Conservation (phyloP, 305 asterid species). For the Withania somnifera region DNA sequence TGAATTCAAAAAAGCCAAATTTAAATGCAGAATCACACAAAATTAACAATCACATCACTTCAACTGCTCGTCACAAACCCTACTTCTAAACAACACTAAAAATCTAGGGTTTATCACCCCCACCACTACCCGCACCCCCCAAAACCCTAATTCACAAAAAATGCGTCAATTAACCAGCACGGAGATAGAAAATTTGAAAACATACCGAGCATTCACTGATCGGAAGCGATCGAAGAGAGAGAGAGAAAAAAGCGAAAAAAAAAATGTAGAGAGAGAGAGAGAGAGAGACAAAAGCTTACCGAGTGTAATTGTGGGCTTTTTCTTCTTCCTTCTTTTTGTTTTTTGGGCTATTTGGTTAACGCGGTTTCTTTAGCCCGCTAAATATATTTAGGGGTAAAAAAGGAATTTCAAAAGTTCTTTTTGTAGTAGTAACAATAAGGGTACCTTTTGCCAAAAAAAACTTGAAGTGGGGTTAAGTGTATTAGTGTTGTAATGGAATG, state of each 20-base stretch:
- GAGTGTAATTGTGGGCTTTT: constrained; percentile 16
- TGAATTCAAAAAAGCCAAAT: not conserved
- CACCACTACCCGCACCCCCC: not conserved
- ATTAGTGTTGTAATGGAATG: too few relatives aligned
- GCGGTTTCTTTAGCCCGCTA: not conserved
- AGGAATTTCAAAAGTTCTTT: too few relatives aligned
- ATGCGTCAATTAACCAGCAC: not conserved
- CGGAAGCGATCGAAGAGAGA: constrained; percentile 10
- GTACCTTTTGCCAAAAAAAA: not conserved
- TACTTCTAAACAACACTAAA: constrained; percentile 1
- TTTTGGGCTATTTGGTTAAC: constrained; percentile 5
- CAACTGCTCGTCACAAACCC: constrained; percentile 17
- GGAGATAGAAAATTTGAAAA: not conserved
- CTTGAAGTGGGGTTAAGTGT: not conserved
- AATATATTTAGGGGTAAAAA: constrained; percentile 5
- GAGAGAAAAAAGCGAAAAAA: not conserved
- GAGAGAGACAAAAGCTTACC: not conserved
- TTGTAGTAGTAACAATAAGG: not conserved
- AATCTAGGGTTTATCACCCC: constrained; percentile 19
- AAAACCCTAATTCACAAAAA: not conserved
- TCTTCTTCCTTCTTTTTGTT: not conserved
- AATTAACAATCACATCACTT: too few relatives aligned
- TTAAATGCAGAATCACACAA: not conserved
- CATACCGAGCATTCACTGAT: constrained; percentile 25
- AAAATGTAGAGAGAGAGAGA: constrained; percentile 12